phyloP scores from a whole-genome alignment of 352 stramenopile species.

The Phytophthora citricola region DNA sequence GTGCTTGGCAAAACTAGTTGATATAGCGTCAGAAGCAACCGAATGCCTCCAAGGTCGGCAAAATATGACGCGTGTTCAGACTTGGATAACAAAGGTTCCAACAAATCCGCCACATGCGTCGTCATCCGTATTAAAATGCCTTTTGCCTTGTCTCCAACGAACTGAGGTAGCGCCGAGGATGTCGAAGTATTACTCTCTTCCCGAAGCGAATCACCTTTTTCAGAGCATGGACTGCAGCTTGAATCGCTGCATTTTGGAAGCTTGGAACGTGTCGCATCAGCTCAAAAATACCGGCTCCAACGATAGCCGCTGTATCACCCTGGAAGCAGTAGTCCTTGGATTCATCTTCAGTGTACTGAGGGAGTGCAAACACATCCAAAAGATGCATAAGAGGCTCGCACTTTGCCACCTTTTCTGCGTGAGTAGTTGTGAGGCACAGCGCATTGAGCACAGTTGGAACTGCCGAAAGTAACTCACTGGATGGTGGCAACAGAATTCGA shows the following conservation, averaged over 20 bases:
- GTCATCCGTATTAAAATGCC: slow-evolving; percentile 66
- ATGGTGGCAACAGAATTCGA: slow-evolving; percentile 72
- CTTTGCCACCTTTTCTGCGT: slow-evolving; percentile 91
- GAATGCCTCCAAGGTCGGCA: slow-evolving; percentile 89
- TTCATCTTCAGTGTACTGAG: slow-evolving; percentile 89
- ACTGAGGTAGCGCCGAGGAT: slow-evolving; percentile 9
- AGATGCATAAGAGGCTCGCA: slow-evolving; percentile 93
- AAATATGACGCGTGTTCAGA: slow-evolving; percentile 94
- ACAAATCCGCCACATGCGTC: slow-evolving; percentile 90
- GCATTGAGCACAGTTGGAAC: slow-evolving; percentile 94
- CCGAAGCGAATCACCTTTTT: slow-evolving; percentile 90
- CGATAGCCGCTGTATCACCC: slow-evolving; percentile 92
- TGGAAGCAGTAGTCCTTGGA: slow-evolving; percentile 87
- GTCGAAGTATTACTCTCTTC: slow-evolving; percentile 53
- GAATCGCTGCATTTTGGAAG: slow-evolving; percentile 87
- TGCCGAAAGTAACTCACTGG: slow-evolving; percentile 94
- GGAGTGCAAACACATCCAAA: slow-evolving; percentile 91
- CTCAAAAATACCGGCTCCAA: slow-evolving; percentile 95
- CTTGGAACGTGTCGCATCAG: slow-evolving; percentile 95
- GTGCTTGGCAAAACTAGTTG: slow-evolving; percentile 85
- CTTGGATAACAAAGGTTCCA: slow-evolving; percentile 96
- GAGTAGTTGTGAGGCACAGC: slow-evolving; percentile 92
- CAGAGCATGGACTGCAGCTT: slow-evolving; percentile 89
- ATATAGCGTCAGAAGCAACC: slow-evolving; percentile 91
- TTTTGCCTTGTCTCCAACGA: slow-evolving; percentile 35